Conservation (phyloP, 495 filamentous ascomycete species). For the Penicillium waksmanii region DNA sequence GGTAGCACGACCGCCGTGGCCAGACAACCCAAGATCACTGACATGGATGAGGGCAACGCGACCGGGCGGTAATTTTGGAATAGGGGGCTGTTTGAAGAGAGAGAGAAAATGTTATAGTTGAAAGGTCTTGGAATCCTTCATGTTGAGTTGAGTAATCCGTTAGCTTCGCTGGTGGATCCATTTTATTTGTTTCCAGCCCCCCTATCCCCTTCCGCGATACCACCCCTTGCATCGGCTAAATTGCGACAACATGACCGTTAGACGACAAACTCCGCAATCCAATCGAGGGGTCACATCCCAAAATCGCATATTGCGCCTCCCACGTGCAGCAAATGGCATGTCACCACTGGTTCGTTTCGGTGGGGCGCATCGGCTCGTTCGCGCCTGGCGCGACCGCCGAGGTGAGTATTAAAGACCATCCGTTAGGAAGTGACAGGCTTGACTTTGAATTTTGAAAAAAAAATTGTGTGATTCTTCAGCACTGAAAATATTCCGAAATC, state of each 20-base stretch:
- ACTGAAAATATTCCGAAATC: background rate
- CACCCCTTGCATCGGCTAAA: background rate
- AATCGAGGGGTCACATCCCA: background rate
- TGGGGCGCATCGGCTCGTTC: background rate
- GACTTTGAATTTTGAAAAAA: background rate
- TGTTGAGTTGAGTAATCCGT: background rate
- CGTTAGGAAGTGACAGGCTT: background rate
- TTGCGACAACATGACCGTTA: background rate
- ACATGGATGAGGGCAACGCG: background rate
- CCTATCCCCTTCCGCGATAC: background rate
- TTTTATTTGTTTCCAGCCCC: background rate
- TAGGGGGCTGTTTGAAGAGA: background rate
- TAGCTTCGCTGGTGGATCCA: background rate
- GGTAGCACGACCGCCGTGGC: constrained; percentile 7
- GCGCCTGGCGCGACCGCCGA: constrained; percentile 8
- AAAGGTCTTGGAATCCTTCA: background rate
- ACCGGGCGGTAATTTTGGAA: background rate
- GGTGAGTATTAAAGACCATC: background rate
- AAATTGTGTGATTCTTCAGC: background rate
- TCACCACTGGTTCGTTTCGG: constrained; percentile 14
- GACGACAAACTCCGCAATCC: background rate
- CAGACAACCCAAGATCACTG: background rate
- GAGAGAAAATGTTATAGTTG: too few relatives aligned
- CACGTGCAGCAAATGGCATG: constrained; percentile 20
- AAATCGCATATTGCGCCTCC: constrained; percentile 9